Percentiles rank a stretch among this genome's conserved stretches.
phyloP scores from a whole-genome alignment of 306 rosid genomes.

The Pueraria montana region DNA sequence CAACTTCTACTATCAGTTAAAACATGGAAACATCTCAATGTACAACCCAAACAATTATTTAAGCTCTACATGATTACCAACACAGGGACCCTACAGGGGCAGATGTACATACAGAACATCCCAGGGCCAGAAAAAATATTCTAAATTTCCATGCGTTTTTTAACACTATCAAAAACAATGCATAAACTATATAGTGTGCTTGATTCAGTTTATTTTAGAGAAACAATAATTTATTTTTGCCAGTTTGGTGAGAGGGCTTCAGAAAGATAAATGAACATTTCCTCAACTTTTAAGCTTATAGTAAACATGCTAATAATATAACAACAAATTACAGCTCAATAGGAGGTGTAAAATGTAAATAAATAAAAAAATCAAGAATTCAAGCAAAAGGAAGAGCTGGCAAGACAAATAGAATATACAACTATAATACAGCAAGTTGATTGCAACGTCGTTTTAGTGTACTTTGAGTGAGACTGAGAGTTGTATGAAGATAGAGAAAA shows the following conservation, averaged over 20 bases:
- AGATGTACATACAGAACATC: slow-evolving; percentile 1
- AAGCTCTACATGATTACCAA: slow-evolving; percentile 29
- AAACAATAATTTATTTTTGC: background rate
- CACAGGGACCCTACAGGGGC: slow-evolving; percentile 9
- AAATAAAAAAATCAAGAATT: background rate
- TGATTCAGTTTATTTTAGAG: background rate
- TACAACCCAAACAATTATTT: slow-evolving; percentile 13
- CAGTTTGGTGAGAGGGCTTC: background rate
- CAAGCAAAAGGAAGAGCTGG: background rate
- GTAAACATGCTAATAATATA: background rate
- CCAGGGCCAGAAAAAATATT: background rate
- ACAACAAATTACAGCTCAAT: background rate
- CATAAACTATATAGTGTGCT: background rate
- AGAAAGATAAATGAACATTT: background rate
- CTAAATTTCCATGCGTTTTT: background rate
- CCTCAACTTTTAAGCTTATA: background rate
- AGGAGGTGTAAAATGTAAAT: background rate
- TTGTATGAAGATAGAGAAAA: background rate
- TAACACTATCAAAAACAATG: slow-evolving; percentile 8
- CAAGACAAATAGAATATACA: slow-evolving; percentile 14
- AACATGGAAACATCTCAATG: background rate
- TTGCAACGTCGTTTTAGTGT: background rate
- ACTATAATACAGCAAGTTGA: slow-evolving; percentile 22
- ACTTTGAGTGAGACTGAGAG: slow-evolving; percentile 11
- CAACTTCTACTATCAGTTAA: background rate